These are phyloP conservation scores for Mrakiaceae sp. DNA, from an alignment of 1,284 basidiomycete genomes.

Conservation along the genomic window DNA sequence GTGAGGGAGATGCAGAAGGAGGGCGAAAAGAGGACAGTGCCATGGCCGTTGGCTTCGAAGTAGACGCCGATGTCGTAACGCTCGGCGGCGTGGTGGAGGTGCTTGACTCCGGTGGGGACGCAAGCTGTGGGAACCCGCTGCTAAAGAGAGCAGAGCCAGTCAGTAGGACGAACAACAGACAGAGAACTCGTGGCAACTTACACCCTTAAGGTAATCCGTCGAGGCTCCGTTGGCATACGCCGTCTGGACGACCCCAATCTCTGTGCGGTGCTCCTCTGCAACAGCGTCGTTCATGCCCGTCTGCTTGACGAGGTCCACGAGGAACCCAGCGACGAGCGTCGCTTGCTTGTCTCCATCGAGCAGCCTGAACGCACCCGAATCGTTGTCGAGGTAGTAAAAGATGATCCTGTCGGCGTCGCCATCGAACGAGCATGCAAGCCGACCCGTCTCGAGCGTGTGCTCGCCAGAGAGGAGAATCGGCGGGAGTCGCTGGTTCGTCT, in stretches of 20 bases:
- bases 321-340: constrained; percentile 81
- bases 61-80: constrained; percentile 92
- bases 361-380: constrained; percentile 60
- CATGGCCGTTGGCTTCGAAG: constrained; percentile 99
- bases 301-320: constrained; percentile 76
- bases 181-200: constrained; percentile 32
- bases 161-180: constrained; percentile 6
- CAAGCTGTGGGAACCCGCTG: constrained; percentile 88
- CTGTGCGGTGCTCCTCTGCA: constrained; percentile 45
- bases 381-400: constrained; percentile 71
- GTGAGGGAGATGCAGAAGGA: constrained; percentile 51
- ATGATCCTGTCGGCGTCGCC: constrained; percentile 97
- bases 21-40: constrained; percentile 88
- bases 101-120: constrained; percentile 94
- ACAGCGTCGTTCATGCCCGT: constrained; percentile 47
- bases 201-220: constrained; percentile 78
- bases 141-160: constrained; percentile 3
- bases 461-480: constrained; percentile 42
- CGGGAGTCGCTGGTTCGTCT: constrained; percentile 78
- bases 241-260: constrained; percentile 92
- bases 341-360: constrained; percentile 99
- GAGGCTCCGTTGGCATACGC: constrained; percentile 98
- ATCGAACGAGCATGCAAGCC: constrained; percentile 85
- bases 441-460: constrained; percentile 49
- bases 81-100: constrained; percentile 94